Conservation (phyloP, 441 rosid species). For the Macaranga tanarius region DNA sequence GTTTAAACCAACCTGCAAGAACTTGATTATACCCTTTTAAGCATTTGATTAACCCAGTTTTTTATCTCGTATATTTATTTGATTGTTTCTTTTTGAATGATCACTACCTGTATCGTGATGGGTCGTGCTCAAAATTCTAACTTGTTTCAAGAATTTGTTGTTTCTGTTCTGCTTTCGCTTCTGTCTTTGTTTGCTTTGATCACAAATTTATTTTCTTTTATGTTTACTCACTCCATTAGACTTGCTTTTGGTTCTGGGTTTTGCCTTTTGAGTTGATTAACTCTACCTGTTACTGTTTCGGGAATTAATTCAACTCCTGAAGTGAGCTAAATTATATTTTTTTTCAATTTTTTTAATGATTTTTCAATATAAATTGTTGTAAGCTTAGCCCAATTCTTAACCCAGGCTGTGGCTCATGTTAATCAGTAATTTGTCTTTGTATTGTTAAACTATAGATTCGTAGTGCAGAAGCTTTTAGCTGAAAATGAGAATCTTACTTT, state of each 20-base stretch:
- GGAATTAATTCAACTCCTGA: not conserved
- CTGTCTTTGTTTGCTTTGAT: not conserved
- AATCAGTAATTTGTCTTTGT: too few relatives aligned
- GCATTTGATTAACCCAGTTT: not conserved
- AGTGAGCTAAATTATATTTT: not conserved
- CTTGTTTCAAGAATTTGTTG: not conserved
- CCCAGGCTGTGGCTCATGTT: not conserved
- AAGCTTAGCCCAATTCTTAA: not conserved
- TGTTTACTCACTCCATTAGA: too few relatives aligned
- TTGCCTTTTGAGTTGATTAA: too few relatives aligned
- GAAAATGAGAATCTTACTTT: not conserved
- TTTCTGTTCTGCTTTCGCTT: not conserved
- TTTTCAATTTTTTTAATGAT: too few relatives aligned
- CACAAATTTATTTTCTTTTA: not conserved
- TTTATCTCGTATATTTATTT: not conserved
- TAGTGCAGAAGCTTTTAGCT: not conserved
- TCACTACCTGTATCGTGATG: not conserved
- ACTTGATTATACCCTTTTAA: not conserved
- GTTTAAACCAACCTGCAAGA: not conserved
- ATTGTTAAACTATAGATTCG: not conserved
- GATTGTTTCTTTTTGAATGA: not conserved
- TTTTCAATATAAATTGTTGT: too few relatives aligned
- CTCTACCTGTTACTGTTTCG: too few relatives aligned
- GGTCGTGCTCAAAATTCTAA: slow-evolving; percentile 11
- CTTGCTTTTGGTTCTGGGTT: too few relatives aligned